Conservation (phyloP, 2,329 filamentous ascomycete species). For the Colletotrichum kahawae region DNA sequence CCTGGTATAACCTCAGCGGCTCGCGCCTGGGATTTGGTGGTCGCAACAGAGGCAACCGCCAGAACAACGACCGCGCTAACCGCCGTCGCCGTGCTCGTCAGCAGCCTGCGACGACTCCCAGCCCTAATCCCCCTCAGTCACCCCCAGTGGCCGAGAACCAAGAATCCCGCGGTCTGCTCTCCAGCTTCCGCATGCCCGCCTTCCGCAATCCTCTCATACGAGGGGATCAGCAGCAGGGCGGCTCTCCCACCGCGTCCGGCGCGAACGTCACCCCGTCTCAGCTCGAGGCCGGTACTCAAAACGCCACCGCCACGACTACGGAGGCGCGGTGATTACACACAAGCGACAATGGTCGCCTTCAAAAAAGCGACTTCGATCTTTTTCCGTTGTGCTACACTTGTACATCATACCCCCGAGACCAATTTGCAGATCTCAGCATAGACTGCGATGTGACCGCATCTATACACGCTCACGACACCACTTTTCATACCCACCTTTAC, state of each 20-base stretch:
- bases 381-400: conserved; percentile 17
- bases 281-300: conserved; percentile 48
- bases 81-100: conserved; percentile 11
- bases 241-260: conserved; percentile 27
- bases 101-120: neutral
- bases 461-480: conserved; percentile 11
- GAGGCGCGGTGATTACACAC: neutral
- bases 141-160: conserved; percentile 7
- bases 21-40: conserved; percentile 14
- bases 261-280: conserved; percentile 49
- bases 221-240: conserved; percentile 23
- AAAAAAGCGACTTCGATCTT: neutral
- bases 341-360: neutral
- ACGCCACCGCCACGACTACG: conserved; percentile 14
- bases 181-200: conserved; percentile 18
- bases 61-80: conserved; percentile 4
- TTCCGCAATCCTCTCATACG: conserved; percentile 25
- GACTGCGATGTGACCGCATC: conserved; percentile 8
- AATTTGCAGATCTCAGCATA: conserved; percentile 17
- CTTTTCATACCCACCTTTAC: conserved; percentile 21
- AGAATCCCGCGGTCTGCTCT: conserved; percentile 17
- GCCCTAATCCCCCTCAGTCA: neutral
- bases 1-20: conserved; percentile 42
- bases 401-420: conserved; percentile 20
- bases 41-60: conserved; percentile 14